Evolutionary conservation across 108 stramenopile species (phyloP).

Genomic region (Skeletonema marinoi): DNA sequence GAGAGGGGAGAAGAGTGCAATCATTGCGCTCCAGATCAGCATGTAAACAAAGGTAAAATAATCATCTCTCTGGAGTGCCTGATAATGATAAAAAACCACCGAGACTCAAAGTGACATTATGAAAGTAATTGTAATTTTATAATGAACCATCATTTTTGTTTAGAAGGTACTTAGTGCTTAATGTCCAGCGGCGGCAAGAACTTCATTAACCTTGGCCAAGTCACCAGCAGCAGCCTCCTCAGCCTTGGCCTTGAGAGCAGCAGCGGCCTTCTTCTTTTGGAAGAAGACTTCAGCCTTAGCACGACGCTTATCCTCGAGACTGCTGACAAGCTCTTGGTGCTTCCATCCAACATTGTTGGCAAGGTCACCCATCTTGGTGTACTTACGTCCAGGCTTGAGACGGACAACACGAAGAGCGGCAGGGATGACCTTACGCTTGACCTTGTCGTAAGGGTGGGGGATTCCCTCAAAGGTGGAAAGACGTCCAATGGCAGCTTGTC

Average conservation of each 20-base stretch:
- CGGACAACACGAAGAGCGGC: constrained; percentile 95
- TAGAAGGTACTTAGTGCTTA: constrained; percentile 52
- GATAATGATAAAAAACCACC: too few relatives aligned
- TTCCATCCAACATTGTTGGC: constrained; percentile 97
- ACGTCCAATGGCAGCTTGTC: constrained; percentile 91
- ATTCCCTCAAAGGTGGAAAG: constrained; percentile 99
- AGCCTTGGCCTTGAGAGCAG: constrained; percentile 74
- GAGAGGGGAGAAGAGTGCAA: too few relatives aligned
- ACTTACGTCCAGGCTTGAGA: constrained; percentile 90
- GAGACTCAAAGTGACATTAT: background rate
- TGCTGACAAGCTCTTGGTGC: constrained; percentile 91
- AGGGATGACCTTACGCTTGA: constrained; percentile 98
- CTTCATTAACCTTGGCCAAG: constrained; percentile 84
- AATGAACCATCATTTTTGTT: constrained; percentile 16
- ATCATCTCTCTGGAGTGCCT: too few relatives aligned
- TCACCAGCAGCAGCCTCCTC: constrained; percentile 75
- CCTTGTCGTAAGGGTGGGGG: constrained; percentile 97
- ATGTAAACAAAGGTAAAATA: too few relatives aligned
- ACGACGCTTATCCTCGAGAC: constrained; percentile 95
- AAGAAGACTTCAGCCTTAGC: constrained; percentile 93
- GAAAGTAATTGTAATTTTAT: constrained; percentile 1
- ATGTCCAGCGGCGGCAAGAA: constrained; percentile 84
- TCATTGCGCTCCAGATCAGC: too few relatives aligned
- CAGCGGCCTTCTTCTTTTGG: constrained; percentile 92
- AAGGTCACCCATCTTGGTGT: constrained; percentile 94